Evolutionary conservation across 495 filamentous ascomycete genomes (phyloP).

Genomic region (Physcia stellaris): DNA sequence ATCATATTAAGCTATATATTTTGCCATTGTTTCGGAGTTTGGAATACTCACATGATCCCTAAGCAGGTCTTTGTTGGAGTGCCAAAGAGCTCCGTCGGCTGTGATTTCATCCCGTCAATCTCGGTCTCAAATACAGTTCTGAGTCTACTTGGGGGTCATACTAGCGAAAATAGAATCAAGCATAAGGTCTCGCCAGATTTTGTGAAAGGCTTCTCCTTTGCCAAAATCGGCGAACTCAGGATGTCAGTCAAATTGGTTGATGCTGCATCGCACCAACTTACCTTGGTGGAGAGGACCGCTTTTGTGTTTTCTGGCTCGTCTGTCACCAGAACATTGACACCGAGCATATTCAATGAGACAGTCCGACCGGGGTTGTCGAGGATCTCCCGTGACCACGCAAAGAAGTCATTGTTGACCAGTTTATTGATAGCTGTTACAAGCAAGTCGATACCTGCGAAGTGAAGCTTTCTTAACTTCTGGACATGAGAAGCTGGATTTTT

Average conservation of each 20-base stretch:
- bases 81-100: slow-evolving; percentile 3
- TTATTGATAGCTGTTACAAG: slow-evolving; percentile 1
- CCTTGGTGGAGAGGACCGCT: neutral
- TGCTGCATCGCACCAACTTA: neutral
- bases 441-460: slow-evolving; percentile 7
- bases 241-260: neutral
- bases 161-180: too few relatives aligned
- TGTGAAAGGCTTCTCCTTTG: too few relatives aligned
- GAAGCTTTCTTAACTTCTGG: too few relatives aligned
- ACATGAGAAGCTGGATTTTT: too few relatives aligned
- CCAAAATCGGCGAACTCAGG: neutral
- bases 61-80: slow-evolving; percentile 1
- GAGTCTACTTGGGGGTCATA: too few relatives aligned
- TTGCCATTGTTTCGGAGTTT: neutral
- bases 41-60: neutral
- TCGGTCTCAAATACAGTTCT: too few relatives aligned
- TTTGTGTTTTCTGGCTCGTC: slow-evolving; percentile 2
- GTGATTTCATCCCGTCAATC: too few relatives aligned
- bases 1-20: neutral
- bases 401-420: slow-evolving; percentile 4
- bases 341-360: neutral
- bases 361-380: slow-evolving; percentile 1
- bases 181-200: too few relatives aligned
- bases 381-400: slow-evolving; percentile 1
- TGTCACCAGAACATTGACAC: neutral